A percentile compares a stretch with the other conserved stretches of the same genome.
These are phyloP conservation scores for Penicillium sp. DNA, from an alignment of 2,329 filamentous ascomycete species.

Conservation along the genomic window DNA sequence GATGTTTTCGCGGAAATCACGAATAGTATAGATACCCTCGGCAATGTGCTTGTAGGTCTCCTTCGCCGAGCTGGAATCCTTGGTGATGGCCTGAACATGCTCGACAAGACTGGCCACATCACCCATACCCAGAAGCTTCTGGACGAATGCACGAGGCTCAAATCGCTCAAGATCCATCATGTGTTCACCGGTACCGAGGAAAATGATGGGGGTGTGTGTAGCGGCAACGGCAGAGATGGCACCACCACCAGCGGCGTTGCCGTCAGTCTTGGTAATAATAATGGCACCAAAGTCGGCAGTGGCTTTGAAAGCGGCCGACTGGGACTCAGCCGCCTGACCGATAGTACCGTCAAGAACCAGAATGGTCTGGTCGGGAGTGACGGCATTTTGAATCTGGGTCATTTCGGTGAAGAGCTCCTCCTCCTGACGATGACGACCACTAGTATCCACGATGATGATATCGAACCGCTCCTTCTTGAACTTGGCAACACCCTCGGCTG, in stretches of 20 bases:
- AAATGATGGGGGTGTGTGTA: conserved; percentile 95
- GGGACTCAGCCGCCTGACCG: conserved; percentile 91
- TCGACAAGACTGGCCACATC: conserved; percentile 95
- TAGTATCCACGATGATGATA: conserved; percentile 98
- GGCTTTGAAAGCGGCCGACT: conserved; percentile 96
- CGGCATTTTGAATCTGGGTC: conserved; percentile 90
- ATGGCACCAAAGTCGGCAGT: conserved; percentile 96
- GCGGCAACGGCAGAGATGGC: conserved; percentile 97
- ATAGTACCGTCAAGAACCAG: conserved; percentile 98
- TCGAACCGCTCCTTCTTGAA: conserved; percentile 99
- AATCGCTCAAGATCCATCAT: conserved; percentile 94
- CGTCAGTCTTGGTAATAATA: conserved; percentile 98
- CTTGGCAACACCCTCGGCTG: conserved; percentile 93
- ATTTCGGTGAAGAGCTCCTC: conserved; percentile 95
- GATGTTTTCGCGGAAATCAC: conserved; percentile 91
- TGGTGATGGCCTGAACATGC: conserved; percentile 91
- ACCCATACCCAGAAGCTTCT: conserved; percentile 94
- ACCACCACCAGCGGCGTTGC: conserved; percentile 91
- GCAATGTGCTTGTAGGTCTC: conserved; percentile 99
- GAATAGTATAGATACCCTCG: conserved; percentile 92
- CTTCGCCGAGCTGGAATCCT: conserved; percentile 78
- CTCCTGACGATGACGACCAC: conserved; percentile 91
- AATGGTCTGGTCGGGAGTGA: conserved; percentile 93
- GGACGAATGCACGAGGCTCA: conserved; percentile 88
- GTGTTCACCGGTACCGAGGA: conserved; percentile 96